Base-by-base conservation (phyloP, 2,329 filamentous ascomycete genomes). In the Sphaerulina populicola region DNA sequence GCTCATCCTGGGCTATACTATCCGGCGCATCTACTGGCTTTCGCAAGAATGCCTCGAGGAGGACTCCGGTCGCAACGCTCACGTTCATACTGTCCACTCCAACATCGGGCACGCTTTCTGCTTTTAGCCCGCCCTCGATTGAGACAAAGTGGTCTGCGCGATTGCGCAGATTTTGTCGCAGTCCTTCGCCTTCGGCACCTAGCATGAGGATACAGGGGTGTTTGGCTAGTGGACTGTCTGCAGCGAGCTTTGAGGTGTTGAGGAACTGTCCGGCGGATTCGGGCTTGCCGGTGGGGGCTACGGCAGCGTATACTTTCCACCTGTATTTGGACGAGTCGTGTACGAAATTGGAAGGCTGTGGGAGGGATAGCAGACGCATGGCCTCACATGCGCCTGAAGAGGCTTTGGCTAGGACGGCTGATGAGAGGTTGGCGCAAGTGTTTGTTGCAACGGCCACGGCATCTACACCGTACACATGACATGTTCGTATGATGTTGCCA, bases 61-160 rank as follows among this genome's bases (percentile, higher is more conserved):
- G 71, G 44, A 97, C 72, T 1, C 81, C 88, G 6, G 87, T 81
- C 1, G 93, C 91, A 15, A 94, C 90, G 64, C 87, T 88, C 36
- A 97, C 93, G 66, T 98, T 97, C 66, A 98, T 71, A 67, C 89
- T 95, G 68, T 97, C 91, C 2, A 98, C 81, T 1, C 77, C 65
- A 59, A 81, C 66, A 63, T 77, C 65, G 62, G 73, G 56, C 64
- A 40, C 51, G 11, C 48, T 45, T 14, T 42, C 49, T 6, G 36
- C 40, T 35, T 44, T 53, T 30, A 10, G 43, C 11, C 56, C 57
- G 9, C 53, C 51, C 44, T 57, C 55, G 23, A 98, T 87, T 6
- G 82, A 76, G 12, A 83, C 72, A 23, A 74, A 72, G 15, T 71
- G 71, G 63, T 94, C 81, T 0, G 86, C 83, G 51, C 79, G 75